Percentiles rank a stretch among this genome's conserved stretches.
Evolutionary conservation across 345 rosid genomes (phyloP).

Genomic region (Eucalyptus rudis): DNA sequence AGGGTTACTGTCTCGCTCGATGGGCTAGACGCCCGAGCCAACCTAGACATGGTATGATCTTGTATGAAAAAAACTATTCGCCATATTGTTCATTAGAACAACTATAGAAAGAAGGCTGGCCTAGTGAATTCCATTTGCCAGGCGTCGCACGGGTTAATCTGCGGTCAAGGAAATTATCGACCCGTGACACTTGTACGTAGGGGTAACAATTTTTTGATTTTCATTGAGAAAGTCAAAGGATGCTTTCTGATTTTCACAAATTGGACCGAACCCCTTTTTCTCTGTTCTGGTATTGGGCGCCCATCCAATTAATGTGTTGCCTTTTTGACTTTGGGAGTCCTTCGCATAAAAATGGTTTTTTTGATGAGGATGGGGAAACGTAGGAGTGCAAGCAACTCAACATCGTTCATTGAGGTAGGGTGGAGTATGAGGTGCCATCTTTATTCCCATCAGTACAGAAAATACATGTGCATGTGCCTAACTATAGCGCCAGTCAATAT

Average conservation of each 20-base stretch:
- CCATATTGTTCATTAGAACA: too few species aligned
- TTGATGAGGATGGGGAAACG: not conserved
- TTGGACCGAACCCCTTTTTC: not conserved
- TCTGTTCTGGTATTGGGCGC: not conserved
- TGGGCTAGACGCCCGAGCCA: accelerated
- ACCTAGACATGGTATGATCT: accelerated
- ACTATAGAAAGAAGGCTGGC: too few species aligned
- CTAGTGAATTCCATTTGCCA: too few species aligned
- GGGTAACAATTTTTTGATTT: not conserved
- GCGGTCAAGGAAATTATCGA: too few species aligned
- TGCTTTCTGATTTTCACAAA: not conserved
- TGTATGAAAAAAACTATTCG: too few species aligned
- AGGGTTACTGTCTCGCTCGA: too few species aligned
- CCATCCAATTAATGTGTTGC: not conserved
- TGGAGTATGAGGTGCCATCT: not conserved
- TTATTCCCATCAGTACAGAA: not conserved
- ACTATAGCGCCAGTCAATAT: not conserved
- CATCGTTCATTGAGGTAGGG: not conserved
- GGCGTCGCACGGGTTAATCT: accelerated
- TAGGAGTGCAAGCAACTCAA: not conserved
- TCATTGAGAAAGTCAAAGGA: not conserved
- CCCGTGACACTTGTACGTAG: too few species aligned
- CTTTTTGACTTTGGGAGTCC: not conserved
- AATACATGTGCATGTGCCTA: not conserved
- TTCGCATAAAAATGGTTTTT: not conserved